Evolutionary conservation across 805 yeast genomes (phyloP), one percentile per base, ranked within the genome.

Genomic region (Alloascoidea hylecoeti): DNA sequence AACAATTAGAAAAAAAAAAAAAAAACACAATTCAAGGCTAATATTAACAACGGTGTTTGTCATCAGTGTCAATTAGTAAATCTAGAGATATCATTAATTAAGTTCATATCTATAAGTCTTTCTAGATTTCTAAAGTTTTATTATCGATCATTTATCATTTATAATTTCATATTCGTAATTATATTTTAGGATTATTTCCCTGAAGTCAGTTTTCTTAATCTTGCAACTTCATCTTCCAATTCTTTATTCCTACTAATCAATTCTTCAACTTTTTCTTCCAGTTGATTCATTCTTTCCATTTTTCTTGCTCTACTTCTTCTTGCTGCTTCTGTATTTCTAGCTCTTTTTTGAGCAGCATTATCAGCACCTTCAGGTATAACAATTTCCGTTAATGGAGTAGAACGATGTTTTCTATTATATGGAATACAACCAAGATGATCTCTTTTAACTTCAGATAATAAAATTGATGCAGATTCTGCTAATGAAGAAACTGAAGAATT

Each of bases 261-360:
- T 32, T 56, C 68, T 47, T 78, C 85, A 43, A 84, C 85, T 56
- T 71, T 77, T 15, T 62, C 73, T 58, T 85, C 95, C 54, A 85
- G 63, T 55, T 81, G 88, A 44, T 58, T 48, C 95, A 84, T 84
- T 60, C 94, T 72, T 57, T 82, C 86, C 77, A 82, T 73, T 62
- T 85, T 85, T 58, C 94, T 75, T 16, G 96, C 96, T 52, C 96
- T 70, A 17, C 95, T 85, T 53, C 96, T 74, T 58, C 96, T 76
- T 47, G 97, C 96, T 55, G 86, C 95, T 36, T 77, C 60, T n/a
- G 89, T 89, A 70, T 92, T 89, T 60, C 89, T 78, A 5, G 97
- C 97, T 56, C 97, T 78, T 64, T 89, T 89, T 50, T 81, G 57
- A 35, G 84, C 72, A 41, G 69, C 70, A n/a, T 78, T 72, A 56